These are phyloP conservation scores for Delonix regia DNA, from an alignment of 306 rosid genomes.

Conservation along the genomic window DNA sequence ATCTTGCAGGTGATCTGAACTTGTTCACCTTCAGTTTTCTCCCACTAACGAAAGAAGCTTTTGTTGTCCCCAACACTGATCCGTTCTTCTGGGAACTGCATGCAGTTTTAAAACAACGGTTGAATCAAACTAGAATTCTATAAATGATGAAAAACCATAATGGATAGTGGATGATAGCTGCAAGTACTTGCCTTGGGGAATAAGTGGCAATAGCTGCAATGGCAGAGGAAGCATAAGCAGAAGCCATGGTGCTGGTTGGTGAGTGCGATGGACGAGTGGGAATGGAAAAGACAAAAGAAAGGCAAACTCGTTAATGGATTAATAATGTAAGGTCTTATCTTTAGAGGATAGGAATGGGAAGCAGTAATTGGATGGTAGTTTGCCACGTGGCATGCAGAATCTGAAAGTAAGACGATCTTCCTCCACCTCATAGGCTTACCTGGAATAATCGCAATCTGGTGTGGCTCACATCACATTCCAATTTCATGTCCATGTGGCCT, in stretches of 20 bases:
- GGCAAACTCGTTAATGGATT: conserved; percentile 37
- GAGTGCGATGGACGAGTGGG: not conserved
- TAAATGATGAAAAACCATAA: too few species aligned
- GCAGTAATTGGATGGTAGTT: conserved; percentile 38
- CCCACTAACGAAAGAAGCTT: conserved; percentile 52
- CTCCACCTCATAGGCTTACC: conserved; percentile 31
- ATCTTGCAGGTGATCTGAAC: conserved; percentile 4
- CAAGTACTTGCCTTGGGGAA: conserved; percentile 48
- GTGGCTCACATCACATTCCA: conserved; percentile 51
- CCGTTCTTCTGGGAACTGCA: conserved; percentile 62
- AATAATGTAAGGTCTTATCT: conserved; percentile 54
- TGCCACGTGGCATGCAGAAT: conserved; percentile 68
- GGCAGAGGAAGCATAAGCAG: conserved; percentile 67
- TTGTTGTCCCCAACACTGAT: conserved; percentile 42
- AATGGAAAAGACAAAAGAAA: not conserved
- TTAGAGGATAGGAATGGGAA: conserved; percentile 47
- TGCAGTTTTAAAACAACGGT: not conserved
- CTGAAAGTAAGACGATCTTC: conserved; percentile 25
- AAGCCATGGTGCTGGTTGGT: conserved; percentile 45
- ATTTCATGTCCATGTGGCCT: too few species aligned
- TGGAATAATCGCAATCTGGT: conserved; percentile 50
- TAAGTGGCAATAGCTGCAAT: conserved; percentile 51
- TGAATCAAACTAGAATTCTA: too few species aligned
- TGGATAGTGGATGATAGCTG: not conserved
- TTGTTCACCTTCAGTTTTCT: conserved; percentile 54